These are phyloP conservation scores for Peronospora tabacina DNA, from an alignment of 352 stramenopile species.

Conservation along the genomic window DNA sequence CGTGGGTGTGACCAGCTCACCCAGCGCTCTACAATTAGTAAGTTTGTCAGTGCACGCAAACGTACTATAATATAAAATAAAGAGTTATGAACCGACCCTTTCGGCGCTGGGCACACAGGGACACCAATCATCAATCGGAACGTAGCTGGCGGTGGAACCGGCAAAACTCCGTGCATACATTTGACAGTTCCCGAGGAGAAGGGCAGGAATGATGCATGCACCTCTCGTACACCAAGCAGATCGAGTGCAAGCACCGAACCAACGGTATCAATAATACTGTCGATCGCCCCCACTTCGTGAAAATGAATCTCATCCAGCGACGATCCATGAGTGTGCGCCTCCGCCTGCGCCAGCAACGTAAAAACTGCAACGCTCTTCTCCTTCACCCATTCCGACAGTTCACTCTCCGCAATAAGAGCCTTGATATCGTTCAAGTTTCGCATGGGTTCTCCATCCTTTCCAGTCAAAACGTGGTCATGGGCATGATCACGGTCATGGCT, in stretches of 20 bases:
- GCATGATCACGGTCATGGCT: constrained; percentile 26
- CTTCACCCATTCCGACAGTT: constrained; percentile 85
- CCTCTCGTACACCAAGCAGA: constrained; percentile 84
- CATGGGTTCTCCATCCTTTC: constrained; percentile 54
- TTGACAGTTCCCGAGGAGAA: constrained; percentile 91
- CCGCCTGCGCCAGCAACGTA: constrained; percentile 86
- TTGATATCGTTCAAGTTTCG: constrained; percentile 90
- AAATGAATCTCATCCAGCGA: constrained; percentile 92
- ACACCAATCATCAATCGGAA: constrained; percentile 92
- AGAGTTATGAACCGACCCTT: constrained; percentile 34
- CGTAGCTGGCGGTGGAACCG: constrained; percentile 92
- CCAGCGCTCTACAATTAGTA: constrained; percentile 40
- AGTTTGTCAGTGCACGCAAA: background rate
- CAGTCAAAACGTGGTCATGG: constrained; percentile 36
- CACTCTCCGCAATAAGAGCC: constrained; percentile 68
- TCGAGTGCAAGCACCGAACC: constrained; percentile 91
- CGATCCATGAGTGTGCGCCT: constrained; percentile 91
- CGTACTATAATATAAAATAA: background rate
- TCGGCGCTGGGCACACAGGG: constrained; percentile 87
- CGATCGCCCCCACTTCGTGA: constrained; percentile 95
- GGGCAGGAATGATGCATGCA: constrained; percentile 75
- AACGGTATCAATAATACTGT: constrained; percentile 96
- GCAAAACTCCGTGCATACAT: constrained; percentile 93
- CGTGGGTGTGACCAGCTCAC: constrained; percentile 95
- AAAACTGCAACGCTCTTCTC: constrained; percentile 88